Evolutionary conservation across 306 rosid genomes (phyloP).

Genomic region (Cicer judaicum): DNA sequence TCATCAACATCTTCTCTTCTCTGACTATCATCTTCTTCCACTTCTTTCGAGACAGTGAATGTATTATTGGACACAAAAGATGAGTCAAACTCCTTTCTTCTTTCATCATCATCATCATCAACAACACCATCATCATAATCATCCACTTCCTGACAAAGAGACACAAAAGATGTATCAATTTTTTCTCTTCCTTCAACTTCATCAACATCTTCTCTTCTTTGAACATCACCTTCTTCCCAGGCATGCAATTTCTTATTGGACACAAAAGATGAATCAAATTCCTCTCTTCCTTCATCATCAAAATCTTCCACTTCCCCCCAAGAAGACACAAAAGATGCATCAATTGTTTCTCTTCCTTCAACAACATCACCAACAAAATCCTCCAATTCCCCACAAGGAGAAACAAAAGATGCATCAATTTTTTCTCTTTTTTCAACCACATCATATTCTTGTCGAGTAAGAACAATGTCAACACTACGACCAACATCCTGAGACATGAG

Average conservation of each 20-base stretch:
- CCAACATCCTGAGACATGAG: conserved; percentile 37
- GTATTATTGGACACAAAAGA: conserved; percentile 43
- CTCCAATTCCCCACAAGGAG: conserved; percentile 62
- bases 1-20: conserved; percentile 32
- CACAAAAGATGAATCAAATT: conserved; percentile 40
- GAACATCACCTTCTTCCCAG: conserved; percentile 35
- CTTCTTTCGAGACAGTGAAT: conserved; percentile 40
- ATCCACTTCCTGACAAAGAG: too few species aligned
- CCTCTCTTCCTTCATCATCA: conserved; percentile 38
- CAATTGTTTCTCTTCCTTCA: too few species aligned
- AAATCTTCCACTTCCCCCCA: too few species aligned
- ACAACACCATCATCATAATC: too few species aligned
- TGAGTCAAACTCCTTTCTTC: conserved; percentile 40
- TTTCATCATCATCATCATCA: conserved; percentile 7
- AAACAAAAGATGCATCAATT: conserved; percentile 39
- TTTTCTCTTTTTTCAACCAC: conserved; percentile 44
- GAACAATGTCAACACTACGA: conserved; percentile 40
- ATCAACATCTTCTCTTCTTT: conserved; percentile 36
- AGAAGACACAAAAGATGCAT: too few species aligned
- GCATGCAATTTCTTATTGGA: conserved; percentile 46
- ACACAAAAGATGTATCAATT: conserved; percentile 35
- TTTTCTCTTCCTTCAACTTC: conserved; percentile 18
- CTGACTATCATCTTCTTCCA: conserved; percentile 19
- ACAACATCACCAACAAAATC: too few species aligned
- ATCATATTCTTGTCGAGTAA: conserved; percentile 38